These are phyloP conservation scores for Cafeteria roenbergensis DNA, from an alignment of 108 stramenopile genomes.

Conservation along the genomic window DNA sequence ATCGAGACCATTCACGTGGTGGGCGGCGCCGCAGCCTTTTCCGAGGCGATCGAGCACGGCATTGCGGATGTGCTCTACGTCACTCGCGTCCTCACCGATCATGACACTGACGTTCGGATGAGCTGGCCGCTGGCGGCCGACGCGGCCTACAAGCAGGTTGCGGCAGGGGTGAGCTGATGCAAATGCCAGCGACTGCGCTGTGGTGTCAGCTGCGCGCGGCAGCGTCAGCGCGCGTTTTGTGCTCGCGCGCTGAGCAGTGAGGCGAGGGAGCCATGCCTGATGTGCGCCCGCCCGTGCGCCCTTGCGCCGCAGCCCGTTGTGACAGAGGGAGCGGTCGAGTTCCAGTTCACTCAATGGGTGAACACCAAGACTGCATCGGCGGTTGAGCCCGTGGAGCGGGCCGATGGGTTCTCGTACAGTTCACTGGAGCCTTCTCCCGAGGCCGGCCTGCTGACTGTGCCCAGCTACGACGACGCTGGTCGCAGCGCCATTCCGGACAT, in stretches of 20 bases:
- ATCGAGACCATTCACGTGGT: conserved; percentile 72
- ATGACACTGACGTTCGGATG: too few species aligned
- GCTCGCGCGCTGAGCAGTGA: too few species aligned
- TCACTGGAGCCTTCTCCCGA: conserved; percentile 32
- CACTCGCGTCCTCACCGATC: too few species aligned
- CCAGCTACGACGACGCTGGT: not conserved
- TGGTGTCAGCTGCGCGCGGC: conserved; percentile 36
- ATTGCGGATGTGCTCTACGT: conserved; percentile 24
- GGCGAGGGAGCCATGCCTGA: conserved; percentile 12
- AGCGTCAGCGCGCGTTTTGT: too few species aligned
- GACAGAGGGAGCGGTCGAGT: conserved; percentile 29
- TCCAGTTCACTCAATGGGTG: conserved; percentile 21
- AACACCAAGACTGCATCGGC: not conserved
- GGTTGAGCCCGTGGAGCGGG: too few species aligned
- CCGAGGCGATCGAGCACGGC: conserved; percentile 51
- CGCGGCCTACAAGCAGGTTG: too few species aligned
- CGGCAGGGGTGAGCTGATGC: too few species aligned
- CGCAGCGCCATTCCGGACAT: not conserved
- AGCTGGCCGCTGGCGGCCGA: too few species aligned
- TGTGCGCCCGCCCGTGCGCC: conserved; percentile 13
- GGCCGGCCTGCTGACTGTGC: conserved; percentile 15
- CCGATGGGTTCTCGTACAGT: not conserved
- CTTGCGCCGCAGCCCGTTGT: not conserved
- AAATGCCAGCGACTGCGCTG: conserved; percentile 25
- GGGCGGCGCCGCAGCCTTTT: conserved; percentile 78